Evolutionary conservation across 2,329 filamentous ascomycete genomes (phyloP).

Genomic region (Gliomastix tumulicola): DNA sequence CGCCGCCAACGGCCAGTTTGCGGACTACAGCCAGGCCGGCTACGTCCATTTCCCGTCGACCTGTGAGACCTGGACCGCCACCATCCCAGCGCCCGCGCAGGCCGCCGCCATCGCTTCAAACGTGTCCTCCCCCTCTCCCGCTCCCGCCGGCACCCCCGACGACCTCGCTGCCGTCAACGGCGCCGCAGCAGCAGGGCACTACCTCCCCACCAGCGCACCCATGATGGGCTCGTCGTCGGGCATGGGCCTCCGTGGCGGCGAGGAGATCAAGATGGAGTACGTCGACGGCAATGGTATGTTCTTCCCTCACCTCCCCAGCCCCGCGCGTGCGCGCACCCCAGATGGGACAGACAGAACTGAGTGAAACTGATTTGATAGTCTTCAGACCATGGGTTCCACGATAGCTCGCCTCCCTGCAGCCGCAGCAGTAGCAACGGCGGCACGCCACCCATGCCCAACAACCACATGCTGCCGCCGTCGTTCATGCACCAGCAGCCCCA

Average conservation of each 20-base stretch:
- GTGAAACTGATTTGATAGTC: constrained; percentile 1
- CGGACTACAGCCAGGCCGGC: constrained; percentile 30
- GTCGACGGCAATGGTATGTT: constrained; percentile 21
- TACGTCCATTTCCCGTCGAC: constrained; percentile 30
- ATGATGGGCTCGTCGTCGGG: constrained; percentile 28
- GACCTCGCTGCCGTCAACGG: constrained; percentile 28
- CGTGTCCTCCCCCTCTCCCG: constrained; percentile 45
- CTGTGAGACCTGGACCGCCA: constrained; percentile 37
- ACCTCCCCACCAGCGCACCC: constrained; percentile 43
- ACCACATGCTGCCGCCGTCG: background rate
- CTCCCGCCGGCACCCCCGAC: constrained; percentile 36
- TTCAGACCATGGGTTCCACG: constrained; percentile 5
- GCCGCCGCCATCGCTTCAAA: constrained; percentile 37
- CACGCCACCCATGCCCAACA: constrained; percentile 2
- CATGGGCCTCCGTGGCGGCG: constrained; percentile 17
- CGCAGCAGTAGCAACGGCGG: constrained; percentile 1
- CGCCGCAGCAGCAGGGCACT: constrained; percentile 12
- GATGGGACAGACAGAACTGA: background rate
- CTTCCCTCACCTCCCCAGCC: background rate
- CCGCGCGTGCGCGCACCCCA: background rate
- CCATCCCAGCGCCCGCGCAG: too few relatives aligned
- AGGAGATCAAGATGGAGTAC: constrained; percentile 30
- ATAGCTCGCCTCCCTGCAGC: background rate
- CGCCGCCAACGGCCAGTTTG: constrained; percentile 19
- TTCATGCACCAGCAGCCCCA: background rate